Conservation (phyloP, 441 rosid species). For the Biscutella laevigata region DNA sequence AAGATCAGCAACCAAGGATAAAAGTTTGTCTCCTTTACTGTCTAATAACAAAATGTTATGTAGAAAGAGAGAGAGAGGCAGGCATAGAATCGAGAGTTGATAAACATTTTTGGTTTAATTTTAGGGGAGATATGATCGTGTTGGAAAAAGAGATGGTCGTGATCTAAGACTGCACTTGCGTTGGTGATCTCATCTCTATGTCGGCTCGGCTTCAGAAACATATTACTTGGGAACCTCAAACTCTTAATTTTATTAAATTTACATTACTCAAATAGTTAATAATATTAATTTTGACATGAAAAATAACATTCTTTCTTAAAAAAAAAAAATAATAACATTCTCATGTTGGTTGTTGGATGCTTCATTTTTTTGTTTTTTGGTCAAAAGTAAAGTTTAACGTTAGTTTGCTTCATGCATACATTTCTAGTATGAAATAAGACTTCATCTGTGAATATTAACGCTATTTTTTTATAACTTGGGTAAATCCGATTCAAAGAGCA, state of each 20-base stretch:
- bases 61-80: neutral
- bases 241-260: neutral
- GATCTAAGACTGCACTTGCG: conserved; percentile 55
- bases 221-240: conserved; percentile 26
- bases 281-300: neutral
- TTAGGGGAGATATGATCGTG: conserved; percentile 15
- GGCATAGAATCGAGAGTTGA: conserved; percentile 3
- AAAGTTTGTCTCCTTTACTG: conserved; percentile 35
- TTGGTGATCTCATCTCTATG: conserved; percentile 64
- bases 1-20: conserved; percentile 35
- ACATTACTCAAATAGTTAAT: neutral
- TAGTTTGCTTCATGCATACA: neutral
- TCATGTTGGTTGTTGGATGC: no score
- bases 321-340: no score
- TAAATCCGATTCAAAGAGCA: no score
- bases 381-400: neutral
- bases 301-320: no score
- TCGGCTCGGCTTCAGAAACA: conserved; percentile 49
- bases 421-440: neutral
- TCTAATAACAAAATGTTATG: conserved; percentile 4
- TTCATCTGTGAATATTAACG: neutral
- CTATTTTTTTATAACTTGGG: no score
- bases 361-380: neutral
- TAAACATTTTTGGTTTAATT: conserved; percentile 9
- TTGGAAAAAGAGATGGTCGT: conserved; percentile 51